These are phyloP conservation scores for Cladorrhinum sp. DNA, from an alignment of 2,329 filamentous ascomycete species.

Conservation along the genomic window DNA sequence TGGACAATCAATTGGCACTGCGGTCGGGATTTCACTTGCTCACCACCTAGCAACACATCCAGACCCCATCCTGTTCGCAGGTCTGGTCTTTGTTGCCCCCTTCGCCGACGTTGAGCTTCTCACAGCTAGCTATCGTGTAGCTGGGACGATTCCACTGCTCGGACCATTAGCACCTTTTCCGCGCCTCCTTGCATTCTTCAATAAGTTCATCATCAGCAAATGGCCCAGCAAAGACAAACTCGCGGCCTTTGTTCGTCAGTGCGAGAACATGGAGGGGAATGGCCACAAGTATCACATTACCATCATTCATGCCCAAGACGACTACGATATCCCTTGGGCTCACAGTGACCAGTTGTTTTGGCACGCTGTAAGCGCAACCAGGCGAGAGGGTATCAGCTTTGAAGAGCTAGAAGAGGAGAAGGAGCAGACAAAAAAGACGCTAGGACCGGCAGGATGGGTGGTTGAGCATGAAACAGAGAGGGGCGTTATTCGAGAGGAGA, in stretches of 20 bases:
- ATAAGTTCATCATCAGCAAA: conserved; percentile 45
- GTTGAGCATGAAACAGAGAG: conserved; percentile 45
- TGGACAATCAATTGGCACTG: conserved; percentile 58
- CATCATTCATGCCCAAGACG: conserved; percentile 50
- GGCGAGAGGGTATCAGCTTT: conserved; percentile 34
- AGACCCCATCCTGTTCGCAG: conserved; percentile 47
- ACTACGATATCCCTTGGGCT: conserved; percentile 48
- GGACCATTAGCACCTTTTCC: conserved; percentile 50
- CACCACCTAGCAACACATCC: conserved; percentile 31
- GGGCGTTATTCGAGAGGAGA: conserved; percentile 52
- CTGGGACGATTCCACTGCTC: conserved; percentile 52
- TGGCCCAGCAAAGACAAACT: conserved; percentile 52
- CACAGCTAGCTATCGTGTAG: conserved; percentile 56
- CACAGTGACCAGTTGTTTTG: conserved; percentile 52
- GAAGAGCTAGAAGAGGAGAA: conserved; percentile 48
- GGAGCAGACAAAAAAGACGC: conserved; percentile 33
- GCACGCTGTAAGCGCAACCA: conserved; percentile 52
- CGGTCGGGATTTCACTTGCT: conserved; percentile 32
- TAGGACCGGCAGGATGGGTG: conserved; percentile 49
- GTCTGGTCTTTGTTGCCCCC: conserved; percentile 53
- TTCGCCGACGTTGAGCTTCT: conserved; percentile 54
- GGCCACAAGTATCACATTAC: conserved; percentile 41
- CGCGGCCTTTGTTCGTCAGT: conserved; percentile 40
- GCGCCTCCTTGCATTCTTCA: conserved; percentile 43
- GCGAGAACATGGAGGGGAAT: conserved; percentile 30